Conservation (phyloP, 805 yeast genomes). For the Ogataea ramenticola region DNA sequence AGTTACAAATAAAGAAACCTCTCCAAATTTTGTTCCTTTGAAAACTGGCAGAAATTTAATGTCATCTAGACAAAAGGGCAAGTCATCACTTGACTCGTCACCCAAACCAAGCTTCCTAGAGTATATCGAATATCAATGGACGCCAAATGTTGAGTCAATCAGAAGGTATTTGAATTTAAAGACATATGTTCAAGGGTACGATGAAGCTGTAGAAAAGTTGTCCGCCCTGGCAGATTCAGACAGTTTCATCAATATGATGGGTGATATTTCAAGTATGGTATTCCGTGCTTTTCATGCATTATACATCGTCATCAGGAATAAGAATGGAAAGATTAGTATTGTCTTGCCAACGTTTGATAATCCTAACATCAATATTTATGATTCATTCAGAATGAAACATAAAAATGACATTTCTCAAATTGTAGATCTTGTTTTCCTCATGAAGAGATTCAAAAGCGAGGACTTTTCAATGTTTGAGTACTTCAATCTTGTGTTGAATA, state of each 20-base stretch:
- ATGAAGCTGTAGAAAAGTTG: slow-evolving; percentile 17
- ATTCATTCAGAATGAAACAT: slow-evolving; percentile 6
- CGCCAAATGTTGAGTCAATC: slow-evolving; percentile 17
- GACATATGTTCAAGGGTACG: slow-evolving; percentile 17
- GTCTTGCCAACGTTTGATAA: not conserved
- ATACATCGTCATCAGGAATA: slow-evolving; percentile 10
- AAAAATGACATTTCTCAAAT: slow-evolving; percentile 8
- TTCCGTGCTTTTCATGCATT: slow-evolving; percentile 16
- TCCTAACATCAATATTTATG: slow-evolving; percentile 1
- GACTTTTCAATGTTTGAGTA: slow-evolving; percentile 5
- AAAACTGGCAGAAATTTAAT: not conserved
- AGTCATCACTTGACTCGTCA: not conserved
- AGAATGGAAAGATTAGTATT: not conserved
- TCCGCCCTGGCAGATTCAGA: slow-evolving; percentile 10
- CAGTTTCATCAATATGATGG: slow-evolving; percentile 6
- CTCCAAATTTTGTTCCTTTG: not conserved
- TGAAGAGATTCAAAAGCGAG: slow-evolving; percentile 6
- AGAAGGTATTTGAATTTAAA: slow-evolving; percentile 15
- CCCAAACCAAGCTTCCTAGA: not conserved
- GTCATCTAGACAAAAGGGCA: not conserved
- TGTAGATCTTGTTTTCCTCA: slow-evolving; percentile 13
- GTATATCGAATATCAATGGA: not conserved
- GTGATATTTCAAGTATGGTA: slow-evolving; percentile 17
- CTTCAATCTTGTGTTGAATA: slow-evolving; percentile 8
- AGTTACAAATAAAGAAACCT: not conserved